Evolutionary conservation across 306 rosid genomes (phyloP), one percentile per base, ranked within the genome.

Genomic region (Prunus persica): DNA sequence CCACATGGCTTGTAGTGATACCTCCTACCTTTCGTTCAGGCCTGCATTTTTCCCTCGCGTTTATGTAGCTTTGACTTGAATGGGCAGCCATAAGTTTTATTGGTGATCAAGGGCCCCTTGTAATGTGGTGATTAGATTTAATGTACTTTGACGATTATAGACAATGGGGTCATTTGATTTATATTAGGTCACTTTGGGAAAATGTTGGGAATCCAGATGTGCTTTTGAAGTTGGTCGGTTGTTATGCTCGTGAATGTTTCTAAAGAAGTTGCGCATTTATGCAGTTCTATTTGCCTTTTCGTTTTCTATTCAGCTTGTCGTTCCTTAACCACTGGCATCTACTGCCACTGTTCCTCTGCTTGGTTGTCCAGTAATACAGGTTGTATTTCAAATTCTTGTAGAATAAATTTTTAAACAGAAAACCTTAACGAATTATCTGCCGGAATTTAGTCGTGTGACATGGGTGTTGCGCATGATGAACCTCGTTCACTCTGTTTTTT

Each of bases 51-150:
- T 57, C 18, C 52, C 60, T 65, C 30, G 19, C 4, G 34, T 58
- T 67, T 57, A 60, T 47, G 67, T 72, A 69, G 47, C 73, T 61
- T 54, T 14, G n/a, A 56, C 65, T 49, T 45, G 25, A 67, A n/a
- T 66, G 45, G 19, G 34, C 18, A 18, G 47, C 43, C 22, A 6
- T 61, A 11, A 46, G 69, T 47, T 12, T 30, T 38, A 20, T 46
- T 45, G 58, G 74, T 7, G 74, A 79, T 32, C 28, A 24, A 71
- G 1, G 46, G 77, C 54, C 32, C 71, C 54, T 38, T 52, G 50
- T 71, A 52, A 20, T 41, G 38, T 71, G 20, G 27, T 25, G 58
- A 46, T 62, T 20, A 27, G 65, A 74, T 38, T 67, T 71, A 6
- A 61, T 74, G 57, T 68, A 68, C 57, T 67, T 25, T 41, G 61